These are phyloP conservation scores for Aspergillus sp. DNA, from an alignment of 2,329 filamentous ascomycete species.

Conservation along the genomic window DNA sequence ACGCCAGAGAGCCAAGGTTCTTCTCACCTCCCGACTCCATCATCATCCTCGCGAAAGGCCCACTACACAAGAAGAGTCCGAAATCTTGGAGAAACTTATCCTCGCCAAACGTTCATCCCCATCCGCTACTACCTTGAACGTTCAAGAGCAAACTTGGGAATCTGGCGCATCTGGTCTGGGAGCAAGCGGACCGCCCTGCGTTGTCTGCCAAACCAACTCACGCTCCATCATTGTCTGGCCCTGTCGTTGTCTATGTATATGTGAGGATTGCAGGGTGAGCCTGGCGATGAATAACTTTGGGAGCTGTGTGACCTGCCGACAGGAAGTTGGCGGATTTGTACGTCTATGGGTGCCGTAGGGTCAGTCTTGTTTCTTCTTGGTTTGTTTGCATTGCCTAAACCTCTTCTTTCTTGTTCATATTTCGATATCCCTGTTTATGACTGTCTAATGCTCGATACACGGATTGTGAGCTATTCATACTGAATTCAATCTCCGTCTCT, in stretches of 20 bases:
- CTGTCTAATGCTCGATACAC: neutral
- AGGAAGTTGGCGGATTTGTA: slow-evolving; percentile 86
- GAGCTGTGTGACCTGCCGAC: slow-evolving; percentile 91
- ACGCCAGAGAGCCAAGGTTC: slow-evolving; percentile 70
- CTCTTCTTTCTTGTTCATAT: slow-evolving; percentile 1
- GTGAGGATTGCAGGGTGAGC: slow-evolving; percentile 91
- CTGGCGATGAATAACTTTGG: slow-evolving; percentile 97
- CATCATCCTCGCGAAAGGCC: slow-evolving; percentile 33
- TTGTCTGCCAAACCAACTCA: slow-evolving; percentile 86
- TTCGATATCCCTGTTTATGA: slow-evolving; percentile 11
- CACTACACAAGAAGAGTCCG: slow-evolving; percentile 59
- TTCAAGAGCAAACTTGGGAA: slow-evolving; percentile 59
- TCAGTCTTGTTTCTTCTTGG: neutral
- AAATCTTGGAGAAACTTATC: slow-evolving; percentile 63
- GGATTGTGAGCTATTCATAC: neutral
- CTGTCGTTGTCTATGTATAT: slow-evolving; percentile 89
- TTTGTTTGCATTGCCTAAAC: neutral
- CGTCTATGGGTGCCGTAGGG: slow-evolving; percentile 81
- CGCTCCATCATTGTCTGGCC: slow-evolving; percentile 95
- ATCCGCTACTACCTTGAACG: slow-evolving; percentile 30
- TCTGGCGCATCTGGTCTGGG: slow-evolving; percentile 75
- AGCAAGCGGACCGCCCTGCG: slow-evolving; percentile 78
- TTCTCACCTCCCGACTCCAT: slow-evolving; percentile 55
- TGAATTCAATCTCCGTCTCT: slow-evolving; percentile 3
- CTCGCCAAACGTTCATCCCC: slow-evolving; percentile 51